Evolutionary conservation across 495 filamentous ascomycete genomes (phyloP).

Genomic region (Viridothelium virens): DNA sequence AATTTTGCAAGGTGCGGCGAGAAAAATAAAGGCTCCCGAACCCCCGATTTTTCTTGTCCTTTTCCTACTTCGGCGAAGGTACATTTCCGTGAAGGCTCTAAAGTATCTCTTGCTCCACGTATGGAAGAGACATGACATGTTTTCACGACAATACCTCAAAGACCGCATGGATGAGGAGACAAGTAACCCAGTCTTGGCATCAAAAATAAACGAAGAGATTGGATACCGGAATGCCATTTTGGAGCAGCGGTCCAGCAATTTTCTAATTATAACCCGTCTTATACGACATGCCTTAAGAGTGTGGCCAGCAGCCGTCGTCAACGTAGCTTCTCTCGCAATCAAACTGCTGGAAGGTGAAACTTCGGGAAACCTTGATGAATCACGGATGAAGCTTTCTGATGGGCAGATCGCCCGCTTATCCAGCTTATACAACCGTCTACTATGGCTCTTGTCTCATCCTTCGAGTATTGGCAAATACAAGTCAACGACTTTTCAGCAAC

Average conservation of each 20-base stretch:
- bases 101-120: slow-evolving; percentile 19
- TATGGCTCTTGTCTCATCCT: slow-evolving; percentile 50
- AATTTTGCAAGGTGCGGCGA: not conserved
- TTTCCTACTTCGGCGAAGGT: slow-evolving; percentile 22
- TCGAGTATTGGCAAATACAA: slow-evolving; percentile 43
- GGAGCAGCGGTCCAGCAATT: slow-evolving; percentile 27
- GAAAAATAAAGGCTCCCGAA: not conserved
- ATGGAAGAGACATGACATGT: slow-evolving; percentile 1
- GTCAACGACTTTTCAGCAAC: slow-evolving; percentile 45
- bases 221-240: not conserved
- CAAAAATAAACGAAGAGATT: not conserved
- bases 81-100: slow-evolving; percentile 13
- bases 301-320: slow-evolving; percentile 50
- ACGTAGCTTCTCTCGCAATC: slow-evolving; percentile 36
- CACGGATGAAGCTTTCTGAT: not conserved
- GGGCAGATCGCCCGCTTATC: slow-evolving; percentile 24
- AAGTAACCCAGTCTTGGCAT: slow-evolving; percentile 18
- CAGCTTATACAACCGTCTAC: slow-evolving; percentile 44
- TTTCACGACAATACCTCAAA: not conserved
- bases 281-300: slow-evolving; percentile 50
- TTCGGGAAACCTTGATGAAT: not conserved
- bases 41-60: slow-evolving; percentile 23
- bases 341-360: slow-evolving; percentile 22
- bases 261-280: slow-evolving; percentile 44
- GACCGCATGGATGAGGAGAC: not conserved